Percentiles rank a stretch among this genome's conserved stretches.
Evolutionary conservation across 768 basidiomycete genomes (phyloP).

Genomic region (Candolleomyces efflorescens): DNA sequence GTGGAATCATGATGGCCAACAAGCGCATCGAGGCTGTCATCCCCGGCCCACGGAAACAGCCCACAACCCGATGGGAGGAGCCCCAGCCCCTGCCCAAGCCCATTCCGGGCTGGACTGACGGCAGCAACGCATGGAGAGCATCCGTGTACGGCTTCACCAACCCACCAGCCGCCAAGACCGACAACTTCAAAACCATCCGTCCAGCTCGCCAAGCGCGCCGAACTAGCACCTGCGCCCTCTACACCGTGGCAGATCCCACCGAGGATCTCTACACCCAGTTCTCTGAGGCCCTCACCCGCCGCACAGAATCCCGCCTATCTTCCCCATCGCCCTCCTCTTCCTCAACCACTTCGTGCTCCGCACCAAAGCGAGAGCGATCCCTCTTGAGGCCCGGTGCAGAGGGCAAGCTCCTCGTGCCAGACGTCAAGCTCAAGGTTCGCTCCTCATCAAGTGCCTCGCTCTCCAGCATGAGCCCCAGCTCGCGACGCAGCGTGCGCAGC

Average conservation of each 20-base stretch:
- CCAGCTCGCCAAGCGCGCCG: constrained; percentile 21
- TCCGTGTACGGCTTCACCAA: constrained; percentile 48
- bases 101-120: constrained; percentile 67
- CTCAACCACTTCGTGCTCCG: constrained; percentile 14
- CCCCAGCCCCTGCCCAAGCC: constrained; percentile 29
- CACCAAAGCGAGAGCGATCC: constrained; percentile 36
- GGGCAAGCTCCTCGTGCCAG: constrained; percentile 55
- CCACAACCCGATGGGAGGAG: constrained; percentile 20
- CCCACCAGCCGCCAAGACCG: constrained; percentile 34
- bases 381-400: constrained; percentile 58
- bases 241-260: constrained; percentile 24
- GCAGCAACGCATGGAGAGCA: constrained; percentile 59
- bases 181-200: constrained; percentile 32
- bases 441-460: constrained; percentile 34
- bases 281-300: constrained; percentile 44
- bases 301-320: constrained; percentile 28
- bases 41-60: constrained; percentile 34
- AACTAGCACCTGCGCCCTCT: constrained; percentile 2
- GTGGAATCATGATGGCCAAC: constrained; percentile 62
- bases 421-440: constrained; percentile 37
- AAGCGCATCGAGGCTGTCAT: constrained; percentile 45
- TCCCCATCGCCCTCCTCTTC: constrained; percentile 34
- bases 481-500: constrained; percentile 23
- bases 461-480: constrained; percentile 24
- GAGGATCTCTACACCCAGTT: constrained; percentile 46